Conservation (phyloP, 331 rosid species). For the Rhamnella rubrinervis region DNA sequence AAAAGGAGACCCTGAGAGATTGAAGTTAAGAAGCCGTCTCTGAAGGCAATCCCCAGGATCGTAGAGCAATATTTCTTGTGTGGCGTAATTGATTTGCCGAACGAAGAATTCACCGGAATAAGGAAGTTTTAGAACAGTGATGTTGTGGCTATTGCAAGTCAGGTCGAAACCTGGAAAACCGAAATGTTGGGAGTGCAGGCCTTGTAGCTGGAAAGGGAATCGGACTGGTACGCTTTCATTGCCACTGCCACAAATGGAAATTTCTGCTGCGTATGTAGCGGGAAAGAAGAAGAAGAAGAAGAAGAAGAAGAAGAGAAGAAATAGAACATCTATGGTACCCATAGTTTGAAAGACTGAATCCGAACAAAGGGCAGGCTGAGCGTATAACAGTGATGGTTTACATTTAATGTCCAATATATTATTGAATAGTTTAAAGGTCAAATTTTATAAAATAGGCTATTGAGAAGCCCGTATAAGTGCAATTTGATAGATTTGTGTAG, state of each 20-base stretch:
- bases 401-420: not conserved
- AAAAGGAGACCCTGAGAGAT: conserved; percentile 60
- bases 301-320: conserved; percentile 33
- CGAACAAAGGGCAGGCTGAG: not conserved
- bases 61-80: conserved; percentile 54
- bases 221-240: conserved; percentile 29
- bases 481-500: not conserved
- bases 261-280: conserved; percentile 20
- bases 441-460: conserved; percentile 8
- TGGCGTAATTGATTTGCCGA: conserved; percentile 43
- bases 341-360: conserved; percentile 29
- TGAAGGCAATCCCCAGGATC: conserved; percentile 65
- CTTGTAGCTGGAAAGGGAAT: conserved; percentile 57
- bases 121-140: conserved; percentile 53
- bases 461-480: conserved; percentile 9
- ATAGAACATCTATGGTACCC: conserved; percentile 38
- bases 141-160: conserved; percentile 34
- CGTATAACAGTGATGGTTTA: not conserved
- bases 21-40: conserved; percentile 44
- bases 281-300: conserved; percentile 45
- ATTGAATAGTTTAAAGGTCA: conserved; percentile 15
- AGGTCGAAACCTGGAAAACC: conserved; percentile 76
- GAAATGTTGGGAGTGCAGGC: conserved; percentile 35
- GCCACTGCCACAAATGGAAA: conserved; percentile 47
- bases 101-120: conserved; percentile 52